Evolutionary conservation across 148 eudicot species (phyloP).

Genomic region (Pouteria glomerata): DNA sequence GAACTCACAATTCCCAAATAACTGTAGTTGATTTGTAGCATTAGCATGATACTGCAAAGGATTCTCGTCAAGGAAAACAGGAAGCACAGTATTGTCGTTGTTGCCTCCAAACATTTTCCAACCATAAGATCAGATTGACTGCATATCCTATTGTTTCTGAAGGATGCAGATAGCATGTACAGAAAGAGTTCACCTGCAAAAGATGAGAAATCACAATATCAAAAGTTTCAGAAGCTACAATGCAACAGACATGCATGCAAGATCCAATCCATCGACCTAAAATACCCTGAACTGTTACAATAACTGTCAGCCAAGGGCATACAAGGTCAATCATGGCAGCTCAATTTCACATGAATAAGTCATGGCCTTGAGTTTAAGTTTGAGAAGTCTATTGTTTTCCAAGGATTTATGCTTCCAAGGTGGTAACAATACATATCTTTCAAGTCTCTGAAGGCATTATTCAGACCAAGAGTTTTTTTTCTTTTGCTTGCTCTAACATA

Average conservation of each 20-base stretch:
- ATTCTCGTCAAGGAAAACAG: conserved; percentile 60
- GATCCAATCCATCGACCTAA: not conserved
- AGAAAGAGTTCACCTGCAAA: conserved; percentile 14
- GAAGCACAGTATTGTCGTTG: conserved; percentile 43
- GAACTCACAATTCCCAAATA: conserved; percentile 48
- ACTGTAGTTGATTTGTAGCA: conserved; percentile 69
- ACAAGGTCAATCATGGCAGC: not conserved
- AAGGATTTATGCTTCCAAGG: not conserved
- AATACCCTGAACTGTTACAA: not conserved
- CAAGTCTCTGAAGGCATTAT: not conserved
- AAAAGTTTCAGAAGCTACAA: not conserved
- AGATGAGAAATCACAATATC: not conserved
- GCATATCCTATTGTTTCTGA: not conserved
- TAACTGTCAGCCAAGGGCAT: not conserved
- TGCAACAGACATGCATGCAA: not conserved
- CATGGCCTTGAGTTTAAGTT: not conserved
- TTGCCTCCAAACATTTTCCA: conserved; percentile 68
- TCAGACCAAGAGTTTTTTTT: not conserved
- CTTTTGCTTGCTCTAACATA: not conserved
- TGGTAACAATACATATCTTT: not conserved
- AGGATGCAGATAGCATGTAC: not conserved
- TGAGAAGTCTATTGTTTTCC: not conserved
- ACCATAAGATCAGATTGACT: not conserved
- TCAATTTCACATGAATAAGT: not conserved
- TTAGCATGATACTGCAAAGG: conserved; percentile 49